Conservation (phyloP, 129 eudicot genomes). For the Chrysanthemum lavandulifolium region DNA sequence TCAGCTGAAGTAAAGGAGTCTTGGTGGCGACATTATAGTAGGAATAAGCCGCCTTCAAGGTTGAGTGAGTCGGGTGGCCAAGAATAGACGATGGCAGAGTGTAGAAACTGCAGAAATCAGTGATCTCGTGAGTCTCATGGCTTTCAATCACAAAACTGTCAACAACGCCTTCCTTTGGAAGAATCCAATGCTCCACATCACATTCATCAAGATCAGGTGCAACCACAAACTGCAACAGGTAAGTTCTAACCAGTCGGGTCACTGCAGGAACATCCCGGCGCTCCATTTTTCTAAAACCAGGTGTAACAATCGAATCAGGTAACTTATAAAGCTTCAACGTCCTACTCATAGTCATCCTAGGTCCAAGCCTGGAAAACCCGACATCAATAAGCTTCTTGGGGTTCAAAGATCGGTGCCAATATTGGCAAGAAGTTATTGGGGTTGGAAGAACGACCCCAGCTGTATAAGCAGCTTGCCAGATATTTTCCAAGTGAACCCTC, state of each 20-base stretch:
- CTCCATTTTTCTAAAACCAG: conserved; percentile 64
- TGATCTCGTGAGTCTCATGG: conserved; percentile 49
- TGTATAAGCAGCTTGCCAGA: conserved; percentile 76
- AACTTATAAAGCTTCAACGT: conserved; percentile 59
- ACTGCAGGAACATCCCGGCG: conserved; percentile 63
- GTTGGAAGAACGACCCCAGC: conserved; percentile 72
- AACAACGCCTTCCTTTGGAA: conserved; percentile 52
- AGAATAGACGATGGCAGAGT: conserved; percentile 55
- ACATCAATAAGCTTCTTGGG: conserved; percentile 67
- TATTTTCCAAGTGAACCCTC: conserved; percentile 62
- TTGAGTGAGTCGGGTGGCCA: conserved; percentile 53
- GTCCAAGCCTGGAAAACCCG: conserved; percentile 63
- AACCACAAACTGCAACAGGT: conserved; percentile 47
- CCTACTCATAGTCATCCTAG: conserved; percentile 67
- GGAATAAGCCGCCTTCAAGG: conserved; percentile 59
- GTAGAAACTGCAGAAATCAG: conserved; percentile 64
- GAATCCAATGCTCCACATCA: conserved; percentile 70
- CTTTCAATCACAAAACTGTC: conserved; percentile 60
- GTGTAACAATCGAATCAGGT: conserved; percentile 42
- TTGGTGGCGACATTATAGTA: conserved; percentile 58
- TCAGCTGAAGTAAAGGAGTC: conserved; percentile 59
- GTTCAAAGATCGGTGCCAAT: conserved; percentile 63
- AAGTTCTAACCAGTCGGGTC: conserved; percentile 49
- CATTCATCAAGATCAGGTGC: conserved; percentile 63
- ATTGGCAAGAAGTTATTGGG: conserved; percentile 57